A percentile compares a stretch with the other conserved stretches of the same genome.
Conservation (phyloP, 139 green algal genomes). For the Chlorella vulgaris region DNA sequence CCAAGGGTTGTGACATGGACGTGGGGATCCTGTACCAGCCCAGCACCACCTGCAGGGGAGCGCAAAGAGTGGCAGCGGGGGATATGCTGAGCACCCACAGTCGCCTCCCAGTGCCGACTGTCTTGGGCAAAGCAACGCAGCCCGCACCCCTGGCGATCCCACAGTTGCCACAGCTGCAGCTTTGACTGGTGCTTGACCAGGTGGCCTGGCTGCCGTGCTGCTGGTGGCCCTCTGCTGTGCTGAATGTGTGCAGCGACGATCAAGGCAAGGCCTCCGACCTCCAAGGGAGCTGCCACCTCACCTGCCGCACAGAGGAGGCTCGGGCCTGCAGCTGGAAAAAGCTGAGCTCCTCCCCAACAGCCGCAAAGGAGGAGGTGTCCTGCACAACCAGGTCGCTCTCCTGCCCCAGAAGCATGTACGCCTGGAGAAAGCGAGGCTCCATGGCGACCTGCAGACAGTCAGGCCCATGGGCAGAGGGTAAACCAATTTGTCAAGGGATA, state of each 20-base stretch:
- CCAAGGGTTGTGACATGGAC: conserved; percentile 35
- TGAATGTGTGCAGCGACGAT: background rate
- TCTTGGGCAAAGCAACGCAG: too few species aligned
- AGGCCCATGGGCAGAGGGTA: too few species aligned
- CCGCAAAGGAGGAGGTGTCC: conserved; percentile 35
- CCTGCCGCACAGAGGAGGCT: conserved; percentile 27
- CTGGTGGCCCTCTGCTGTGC: too few species aligned
- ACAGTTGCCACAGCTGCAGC: too few species aligned
- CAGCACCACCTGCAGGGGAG: background rate
- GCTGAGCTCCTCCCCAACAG: conserved; percentile 47
- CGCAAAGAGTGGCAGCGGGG: too few species aligned
- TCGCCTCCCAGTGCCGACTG: background rate
- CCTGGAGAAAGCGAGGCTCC: conserved; percentile 14
- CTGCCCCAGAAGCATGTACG: conserved; percentile 23
- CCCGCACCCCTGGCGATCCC: too few species aligned
- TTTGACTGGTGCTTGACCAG: too few species aligned
- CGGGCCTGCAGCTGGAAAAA: conserved; percentile 57
- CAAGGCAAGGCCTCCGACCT: background rate
- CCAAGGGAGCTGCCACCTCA: too few species aligned
- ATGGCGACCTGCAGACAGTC: conserved; percentile 33
- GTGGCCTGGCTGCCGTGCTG: too few species aligned
- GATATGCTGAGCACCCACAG: background rate
- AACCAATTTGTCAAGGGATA: too few species aligned
- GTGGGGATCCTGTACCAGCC: background rate
- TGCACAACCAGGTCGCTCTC: conserved; percentile 41